phyloP scores from a whole-genome alignment of 371 early-diverging fungal species.

The Smittium culicis region DNA sequence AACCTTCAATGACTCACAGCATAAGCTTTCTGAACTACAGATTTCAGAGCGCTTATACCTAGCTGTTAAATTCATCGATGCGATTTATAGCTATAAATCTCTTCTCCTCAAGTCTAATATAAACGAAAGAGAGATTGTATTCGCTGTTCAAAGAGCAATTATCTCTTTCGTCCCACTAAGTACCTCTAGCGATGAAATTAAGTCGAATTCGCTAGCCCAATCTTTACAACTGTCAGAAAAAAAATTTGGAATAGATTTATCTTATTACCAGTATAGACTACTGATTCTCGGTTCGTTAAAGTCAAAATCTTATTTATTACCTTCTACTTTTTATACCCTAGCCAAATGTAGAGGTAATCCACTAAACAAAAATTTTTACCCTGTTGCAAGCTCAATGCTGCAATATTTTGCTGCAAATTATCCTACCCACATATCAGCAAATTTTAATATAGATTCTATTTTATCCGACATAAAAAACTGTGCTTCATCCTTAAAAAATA shows the following conservation, averaged over 20 bases:
- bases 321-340: not conserved
- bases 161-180: not conserved
- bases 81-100: not conserved
- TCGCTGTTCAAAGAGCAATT: not conserved
- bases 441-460: not conserved
- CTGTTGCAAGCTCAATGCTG: not conserved
- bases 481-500: not conserved
- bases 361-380: not conserved
- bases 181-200: not conserved
- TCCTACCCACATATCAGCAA: not conserved
- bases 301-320: not conserved
- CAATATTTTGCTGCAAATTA: not conserved
- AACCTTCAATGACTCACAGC: not conserved
- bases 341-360: not conserved
- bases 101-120: not conserved
- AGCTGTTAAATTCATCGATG: not conserved
- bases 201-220: not conserved
- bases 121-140: not conserved
- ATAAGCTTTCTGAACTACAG: not conserved
- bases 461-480: not conserved
- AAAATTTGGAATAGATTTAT: not conserved
- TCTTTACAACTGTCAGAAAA: not conserved
- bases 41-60: not conserved
- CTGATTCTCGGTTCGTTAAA: not conserved
- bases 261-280: not conserved